Evolutionary conservation across 495 filamentous ascomycete genomes (phyloP), one percentile per base, ranked within the genome.

Genomic region (Neurospora sp.): DNA sequence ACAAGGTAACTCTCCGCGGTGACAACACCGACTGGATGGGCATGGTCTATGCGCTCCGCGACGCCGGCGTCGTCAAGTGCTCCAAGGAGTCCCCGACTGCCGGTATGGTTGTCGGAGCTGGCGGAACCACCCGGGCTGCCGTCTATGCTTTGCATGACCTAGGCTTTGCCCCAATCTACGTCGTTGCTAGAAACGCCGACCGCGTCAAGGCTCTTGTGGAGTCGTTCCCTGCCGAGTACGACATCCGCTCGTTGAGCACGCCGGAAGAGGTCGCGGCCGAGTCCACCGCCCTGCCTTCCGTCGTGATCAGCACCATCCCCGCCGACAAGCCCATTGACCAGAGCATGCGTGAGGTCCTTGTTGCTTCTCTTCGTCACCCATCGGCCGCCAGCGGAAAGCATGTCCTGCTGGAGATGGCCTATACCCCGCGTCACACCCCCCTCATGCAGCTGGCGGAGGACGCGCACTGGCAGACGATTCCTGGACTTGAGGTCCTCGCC

Each of bases 11-110:
- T 8, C 87, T 97, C 4, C 80, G 91, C 68, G 96, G 96, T 18
- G 91, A 93, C 78, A 99, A 99, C 84, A 98, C 95, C 27, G 96
- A 99, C 85, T 99, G 94, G 94, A 87, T 89, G 75, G 96, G 96
- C 65, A 99, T 99, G 90, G 88, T 89, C 14, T 87, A 88, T 70
- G 90, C 92, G 4, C 89, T 99, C n/a, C 89, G 89, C 71, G 88
- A 89, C 48, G 90, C 90, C 3, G 92, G 93, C 38, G 83, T 93
- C 31, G 83, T 75, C 75, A 75, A 74, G 78, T 82, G 65, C 81
- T 68, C 76, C 71, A 61, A 78, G 74, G 70, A 76, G 74, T 53
- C 77, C 78, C 45, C 76, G 31, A 82, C 83, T 37, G 82, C 84
- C 72, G 92, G 83, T 31, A 85, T 94, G 80, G 94, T 98, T 20